Evolutionary conservation across 768 basidiomycete species (phyloP).

Genomic region (Suillus subaureus): DNA sequence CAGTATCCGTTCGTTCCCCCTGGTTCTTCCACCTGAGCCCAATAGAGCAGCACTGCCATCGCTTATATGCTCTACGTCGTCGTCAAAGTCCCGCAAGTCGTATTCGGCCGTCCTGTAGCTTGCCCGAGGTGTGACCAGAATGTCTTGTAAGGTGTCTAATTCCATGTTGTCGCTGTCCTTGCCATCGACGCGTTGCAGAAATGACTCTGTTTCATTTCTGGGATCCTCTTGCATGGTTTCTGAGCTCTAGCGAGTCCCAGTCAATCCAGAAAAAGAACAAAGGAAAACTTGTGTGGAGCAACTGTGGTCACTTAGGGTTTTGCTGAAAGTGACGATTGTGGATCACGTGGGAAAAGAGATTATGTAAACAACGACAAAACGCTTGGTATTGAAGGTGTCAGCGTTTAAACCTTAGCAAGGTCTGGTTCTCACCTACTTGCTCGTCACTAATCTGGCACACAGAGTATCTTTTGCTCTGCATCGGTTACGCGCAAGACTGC

Average conservation of each 20-base stretch:
- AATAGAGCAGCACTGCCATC: conserved; percentile 51
- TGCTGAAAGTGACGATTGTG: conserved; percentile 8
- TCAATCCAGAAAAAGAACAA: neutral
- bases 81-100: conserved; percentile 37
- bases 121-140: conserved; percentile 24
- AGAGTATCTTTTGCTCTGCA: conserved; percentile 13
- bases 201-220: neutral
- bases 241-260: neutral
- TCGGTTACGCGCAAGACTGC: conserved; percentile 21
- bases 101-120: conserved; percentile 23
- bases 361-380: conserved; percentile 34
- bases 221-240: neutral
- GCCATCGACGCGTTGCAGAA: neutral
- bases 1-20: conserved; percentile 28
- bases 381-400: conserved; percentile 25
- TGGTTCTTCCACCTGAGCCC: conserved; percentile 30
- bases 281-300: neutral
- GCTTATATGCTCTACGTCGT: conserved; percentile 35
- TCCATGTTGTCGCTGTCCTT: conserved; percentile 29
- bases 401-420: conserved; percentile 26
- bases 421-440: conserved; percentile 27
- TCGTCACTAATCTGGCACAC: conserved; percentile 20
- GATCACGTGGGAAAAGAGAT: conserved; percentile 24
- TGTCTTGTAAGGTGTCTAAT: conserved; percentile 34
- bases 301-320: neutral